Evolutionary conservation across 306 rosid species (phyloP), one percentile per base, ranked within the genome.

Genomic region (Abrus pulchellus): DNA sequence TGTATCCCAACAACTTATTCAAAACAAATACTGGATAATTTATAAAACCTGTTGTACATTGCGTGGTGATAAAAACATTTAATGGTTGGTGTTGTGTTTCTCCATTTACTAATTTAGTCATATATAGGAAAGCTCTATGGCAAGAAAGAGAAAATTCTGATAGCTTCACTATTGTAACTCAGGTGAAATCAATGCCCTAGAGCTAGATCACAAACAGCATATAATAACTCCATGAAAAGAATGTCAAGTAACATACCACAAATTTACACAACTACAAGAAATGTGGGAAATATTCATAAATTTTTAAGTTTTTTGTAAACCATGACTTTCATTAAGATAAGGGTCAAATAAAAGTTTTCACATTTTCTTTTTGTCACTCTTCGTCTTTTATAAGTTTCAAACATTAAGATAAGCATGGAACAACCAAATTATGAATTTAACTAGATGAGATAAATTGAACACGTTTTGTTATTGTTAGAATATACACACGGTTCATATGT

Each of bases 81-180:
- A 43, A 72, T 27, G 40, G 79, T 53, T 41, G 67, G 79, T 55
- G 52, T n/a, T 20, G 8, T 74, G 2, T 49, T 52, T 72, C 43
- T 54, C 20, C 45, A 55, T 47, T 44, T 28, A 12, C 33, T 53
- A n/a, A 3, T 53, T 5, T 61, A n/a, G 62, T 72, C 52, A 81
- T 9, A 53, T 32, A 73, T 8, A 41, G 30, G 53, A 14, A 43
- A 77, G n/a, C 70, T 41, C 9, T 34, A 50, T 40, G 3, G 65
- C 43, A 45, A 32, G 33, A 36, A 61, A 32, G 54, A 33, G 44
- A 44, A 5, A 52, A 47, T 32, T 73, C 6, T 72, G 56, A 53
- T 20, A 48, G 57, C 60, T 60, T 52, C 32, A 55, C 14, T 9
- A 64, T 0, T 4, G 7, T 45, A 61, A 9, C 20, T 62, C 10